Base-by-base conservation (phyloP, 2,329 filamentous ascomycete species). In the Dactylellina haptotyla region DNA sequence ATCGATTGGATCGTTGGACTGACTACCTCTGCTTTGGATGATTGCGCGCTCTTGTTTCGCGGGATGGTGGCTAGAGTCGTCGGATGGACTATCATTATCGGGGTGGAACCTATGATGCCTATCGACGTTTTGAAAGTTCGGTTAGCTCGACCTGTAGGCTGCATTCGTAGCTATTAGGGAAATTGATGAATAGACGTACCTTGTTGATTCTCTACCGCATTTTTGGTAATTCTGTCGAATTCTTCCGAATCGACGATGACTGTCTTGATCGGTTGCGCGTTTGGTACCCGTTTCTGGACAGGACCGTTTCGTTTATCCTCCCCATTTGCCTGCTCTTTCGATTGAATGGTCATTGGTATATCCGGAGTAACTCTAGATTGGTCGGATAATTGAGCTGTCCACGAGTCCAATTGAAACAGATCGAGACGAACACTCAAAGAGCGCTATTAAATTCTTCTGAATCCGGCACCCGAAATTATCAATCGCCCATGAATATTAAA, bases 211-310 rank as follows among this genome's bases (percentile, higher is more conserved):
- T 16, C 32, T 4, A n/a, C 34, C 4, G 23, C 34, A n/a, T 51
- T 46, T 43, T 26, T 53, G 10, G 61, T 66, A 53, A 73, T 61
- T 25, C 39, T 66, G 12, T 65, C 61, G 48, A 73, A 73, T 54
- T 61, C 61, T 4, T 66, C 61, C 4, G 69, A 62, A 18, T 61
- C 69, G 23, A 73, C 54, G 0, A 57, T 61, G 16, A 73, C 30
- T 4, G 69, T 73, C 32, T 45, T 45, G 45, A 73, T 66, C 20
- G 50, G 62, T 26, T 46, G 34, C 9, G 34, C 32, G 10, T 32
- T n/a, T 8, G 58, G 45, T 1, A 16, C 14, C 23, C 69, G 54
- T 25, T 51, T 73, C 30, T 73, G 14, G 8, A 65, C 10, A n/a
- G 9, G 2, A 12, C 3, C 20, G 4, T 45, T 12, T 14, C n/a